A percentile compares a stretch with the other conserved stretches of the same genome.
Evolutionary conservation across 352 stramenopile genomes (phyloP).

Genomic region (Globisporangium okanoganense): DNA sequence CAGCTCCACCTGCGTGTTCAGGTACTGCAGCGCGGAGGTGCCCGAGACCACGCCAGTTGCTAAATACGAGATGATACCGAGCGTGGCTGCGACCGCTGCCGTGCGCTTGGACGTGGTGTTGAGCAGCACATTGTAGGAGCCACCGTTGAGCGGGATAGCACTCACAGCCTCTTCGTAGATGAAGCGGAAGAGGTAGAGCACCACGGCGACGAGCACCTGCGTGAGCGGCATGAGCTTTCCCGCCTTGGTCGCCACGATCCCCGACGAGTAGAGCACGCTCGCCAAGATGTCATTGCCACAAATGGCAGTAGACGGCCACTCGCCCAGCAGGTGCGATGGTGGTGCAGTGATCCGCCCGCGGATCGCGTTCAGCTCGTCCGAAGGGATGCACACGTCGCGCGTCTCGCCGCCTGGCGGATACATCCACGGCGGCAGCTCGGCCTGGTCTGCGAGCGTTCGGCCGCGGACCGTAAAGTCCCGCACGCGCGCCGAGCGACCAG

Average conservation of each 20-base stretch:
- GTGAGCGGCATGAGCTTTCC: conserved; percentile 86
- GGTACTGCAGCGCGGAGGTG: conserved; percentile 57
- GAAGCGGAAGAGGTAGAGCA: conserved; percentile 69
- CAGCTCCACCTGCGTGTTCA: conserved; percentile 48
- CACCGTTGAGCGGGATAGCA: conserved; percentile 88
- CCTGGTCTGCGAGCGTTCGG: conserved; percentile 11
- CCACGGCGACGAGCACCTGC: conserved; percentile 69
- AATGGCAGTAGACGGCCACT: conserved; percentile 89
- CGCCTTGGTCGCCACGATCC: conserved; percentile 62
- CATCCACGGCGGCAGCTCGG: conserved; percentile 34
- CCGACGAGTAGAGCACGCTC: conserved; percentile 81
- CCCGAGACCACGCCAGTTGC: conserved; percentile 79
- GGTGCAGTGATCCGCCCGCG: conserved; percentile 22
- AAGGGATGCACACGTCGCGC: conserved; percentile 22
- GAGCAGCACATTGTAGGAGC: conserved; percentile 90
- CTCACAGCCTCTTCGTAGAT: conserved; percentile 92
- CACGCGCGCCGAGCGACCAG: conserved; percentile 10
- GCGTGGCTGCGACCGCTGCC: conserved; percentile 82
- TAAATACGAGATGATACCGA: conserved; percentile 91
- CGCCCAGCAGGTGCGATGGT: conserved; percentile 34
- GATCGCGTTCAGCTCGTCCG: conserved; percentile 24
- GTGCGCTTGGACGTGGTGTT: conserved; percentile 90
- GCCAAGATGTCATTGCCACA: conserved; percentile 92
- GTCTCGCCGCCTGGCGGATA: conserved; percentile 39
- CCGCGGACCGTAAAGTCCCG: conserved; percentile 14